Conservation (phyloP, 768 basidiomycete genomes). For the Amanita fuliginea region DNA sequence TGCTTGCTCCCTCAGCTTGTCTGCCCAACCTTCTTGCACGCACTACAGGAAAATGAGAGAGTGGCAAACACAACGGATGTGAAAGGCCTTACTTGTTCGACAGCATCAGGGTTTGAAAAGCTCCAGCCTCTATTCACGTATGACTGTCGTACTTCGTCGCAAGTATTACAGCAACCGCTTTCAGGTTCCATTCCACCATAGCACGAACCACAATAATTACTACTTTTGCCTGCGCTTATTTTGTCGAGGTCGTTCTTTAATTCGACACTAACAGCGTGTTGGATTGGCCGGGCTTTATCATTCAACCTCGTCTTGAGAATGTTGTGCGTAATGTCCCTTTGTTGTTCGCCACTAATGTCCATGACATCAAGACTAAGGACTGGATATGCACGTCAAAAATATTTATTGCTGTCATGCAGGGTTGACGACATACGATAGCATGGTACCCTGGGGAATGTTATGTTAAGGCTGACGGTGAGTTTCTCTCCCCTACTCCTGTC, state of each 20-base stretch:
- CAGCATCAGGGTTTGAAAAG: slow-evolving; percentile 78
- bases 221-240: slow-evolving; percentile 46
- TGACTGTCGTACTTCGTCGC: slow-evolving; percentile 86
- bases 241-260: slow-evolving; percentile 84
- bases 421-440: slow-evolving; percentile 73
- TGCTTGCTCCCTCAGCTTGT: slow-evolving; percentile 85
- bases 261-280: slow-evolving; percentile 44
- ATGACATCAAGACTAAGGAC: slow-evolving; percentile 94
- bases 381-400: slow-evolving; percentile 19
- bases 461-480: slow-evolving; percentile 80
- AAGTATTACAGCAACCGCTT: slow-evolving; percentile 88
- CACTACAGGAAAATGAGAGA: slow-evolving; percentile 43
- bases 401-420: slow-evolving; percentile 1
- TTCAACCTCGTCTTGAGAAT: slow-evolving; percentile 76
- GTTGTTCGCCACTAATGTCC: slow-evolving; percentile 96
- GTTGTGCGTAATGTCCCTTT: slow-evolving; percentile 84
- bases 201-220: slow-evolving; percentile 87
- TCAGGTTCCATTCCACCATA: slow-evolving; percentile 76
- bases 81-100: slow-evolving; percentile 67
- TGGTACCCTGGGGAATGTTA: slow-evolving; percentile 94
- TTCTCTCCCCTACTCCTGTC: slow-evolving; percentile 95
- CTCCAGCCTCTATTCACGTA: slow-evolving; percentile 95
- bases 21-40: slow-evolving; percentile 87
- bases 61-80: background rate
- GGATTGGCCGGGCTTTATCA: slow-evolving; percentile 43